Percentiles rank a stretch among this genome's conserved stretches.
These are phyloP conservation scores for Fusarium lateritium DNA, from an alignment of 2,329 filamentous ascomycete species.

Conservation along the genomic window DNA sequence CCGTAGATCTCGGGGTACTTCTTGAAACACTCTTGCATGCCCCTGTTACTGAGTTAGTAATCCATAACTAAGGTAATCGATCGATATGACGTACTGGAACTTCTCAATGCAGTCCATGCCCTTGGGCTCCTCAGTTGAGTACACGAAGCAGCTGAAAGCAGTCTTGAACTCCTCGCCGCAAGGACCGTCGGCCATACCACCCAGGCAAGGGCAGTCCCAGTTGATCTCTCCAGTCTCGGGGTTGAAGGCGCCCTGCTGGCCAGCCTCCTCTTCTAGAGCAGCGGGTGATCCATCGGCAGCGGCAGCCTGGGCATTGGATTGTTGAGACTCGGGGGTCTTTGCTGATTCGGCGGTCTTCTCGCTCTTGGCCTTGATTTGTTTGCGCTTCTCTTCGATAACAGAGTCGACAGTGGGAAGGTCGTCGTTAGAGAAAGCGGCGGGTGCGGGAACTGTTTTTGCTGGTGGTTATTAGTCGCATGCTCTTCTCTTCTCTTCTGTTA, in stretches of 20 bases:
- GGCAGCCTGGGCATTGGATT: constrained; percentile 48
- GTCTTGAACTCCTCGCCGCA: constrained; percentile 96
- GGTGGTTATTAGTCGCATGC: constrained; percentile 24
- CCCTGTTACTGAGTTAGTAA: constrained; percentile 67
- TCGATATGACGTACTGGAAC: constrained; percentile 80
- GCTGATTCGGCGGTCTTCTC: constrained; percentile 42
- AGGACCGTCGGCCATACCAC: constrained; percentile 96
- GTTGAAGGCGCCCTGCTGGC: constrained; percentile 93
- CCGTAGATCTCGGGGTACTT: constrained; percentile 94
- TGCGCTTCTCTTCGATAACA: constrained; percentile 74
- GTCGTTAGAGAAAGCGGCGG: constrained; percentile 69
- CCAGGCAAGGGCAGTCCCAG: constrained; percentile 98
- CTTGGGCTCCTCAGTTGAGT: constrained; percentile 93
- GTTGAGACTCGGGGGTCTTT: constrained; percentile 46
- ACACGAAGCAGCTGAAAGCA: constrained; percentile 99
- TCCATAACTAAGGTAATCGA: background rate
- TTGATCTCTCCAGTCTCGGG: constrained; percentile 99
- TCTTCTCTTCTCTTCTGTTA: background rate
- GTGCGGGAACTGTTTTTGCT: constrained; percentile 57
- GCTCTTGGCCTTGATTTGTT: constrained; percentile 58
- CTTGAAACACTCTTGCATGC: constrained; percentile 98
- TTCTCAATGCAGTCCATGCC: constrained; percentile 98
- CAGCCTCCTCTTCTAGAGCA: constrained; percentile 83
- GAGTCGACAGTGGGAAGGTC: constrained; percentile 76
- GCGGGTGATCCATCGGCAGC: constrained; percentile 59